These are phyloP conservation scores for Guyanaporus albipodus DNA, from an alignment of 768 basidiomycete species.

Conservation along the genomic window DNA sequence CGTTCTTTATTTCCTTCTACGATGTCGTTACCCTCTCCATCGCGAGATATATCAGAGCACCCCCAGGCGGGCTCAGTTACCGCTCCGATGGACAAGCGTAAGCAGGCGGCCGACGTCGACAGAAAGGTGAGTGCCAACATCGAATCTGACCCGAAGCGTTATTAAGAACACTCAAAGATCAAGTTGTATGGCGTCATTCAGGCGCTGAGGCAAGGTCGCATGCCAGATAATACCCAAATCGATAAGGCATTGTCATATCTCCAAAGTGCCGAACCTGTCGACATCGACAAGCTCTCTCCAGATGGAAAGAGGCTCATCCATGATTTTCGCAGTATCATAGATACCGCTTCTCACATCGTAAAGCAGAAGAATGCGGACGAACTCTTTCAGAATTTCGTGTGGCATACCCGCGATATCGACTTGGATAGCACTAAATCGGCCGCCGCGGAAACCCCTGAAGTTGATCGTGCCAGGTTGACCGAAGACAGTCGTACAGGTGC, in stretches of 20 bases:
- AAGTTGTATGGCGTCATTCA: conserved; percentile 77
- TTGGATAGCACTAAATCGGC: conserved; percentile 38
- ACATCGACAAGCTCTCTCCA: conserved; percentile 61
- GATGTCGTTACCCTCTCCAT: conserved; percentile 67
- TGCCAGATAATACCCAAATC: conserved; percentile 80
- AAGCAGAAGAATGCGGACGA: conserved; percentile 85
- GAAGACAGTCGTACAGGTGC: conserved; percentile 63
- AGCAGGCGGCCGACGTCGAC: conserved; percentile 71
- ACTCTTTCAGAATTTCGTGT: conserved; percentile 87
- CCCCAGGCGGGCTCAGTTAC: conserved; percentile 60
- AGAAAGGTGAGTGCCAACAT: conserved; percentile 49
- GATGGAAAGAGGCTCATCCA: conserved; percentile 74
- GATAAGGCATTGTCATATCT: conserved; percentile 69
- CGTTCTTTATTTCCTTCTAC: not conserved
- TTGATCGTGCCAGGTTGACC: conserved; percentile 50
- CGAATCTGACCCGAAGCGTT: not conserved
- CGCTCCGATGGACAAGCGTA: conserved; percentile 55
- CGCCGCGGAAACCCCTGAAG: conserved; percentile 39
- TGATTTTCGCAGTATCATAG: conserved; percentile 77
- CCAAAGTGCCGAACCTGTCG: conserved; percentile 54
- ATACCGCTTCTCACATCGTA: conserved; percentile 69
- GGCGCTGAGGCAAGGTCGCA: conserved; percentile 73
- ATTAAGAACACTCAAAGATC: conserved; percentile 34
- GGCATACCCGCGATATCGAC: conserved; percentile 61
- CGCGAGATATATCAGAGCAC: conserved; percentile 56